These are phyloP conservation scores for Arabidopsis lyrata DNA, from an alignment of 441 rosid species.

Conservation along the genomic window DNA sequence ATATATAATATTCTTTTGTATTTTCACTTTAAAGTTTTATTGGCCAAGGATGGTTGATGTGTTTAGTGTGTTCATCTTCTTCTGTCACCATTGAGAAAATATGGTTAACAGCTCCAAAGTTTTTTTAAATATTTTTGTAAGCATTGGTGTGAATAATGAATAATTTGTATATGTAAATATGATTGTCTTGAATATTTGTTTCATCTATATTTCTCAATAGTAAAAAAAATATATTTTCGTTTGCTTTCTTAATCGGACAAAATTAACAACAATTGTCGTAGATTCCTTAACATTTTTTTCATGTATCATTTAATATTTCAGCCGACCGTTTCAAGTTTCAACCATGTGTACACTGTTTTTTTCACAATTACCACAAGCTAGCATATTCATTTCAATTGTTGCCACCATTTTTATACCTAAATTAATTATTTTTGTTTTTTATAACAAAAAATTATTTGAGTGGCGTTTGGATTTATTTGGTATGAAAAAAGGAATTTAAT, in stretches of 20 bases:
- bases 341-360: slow-evolving; percentile 31
- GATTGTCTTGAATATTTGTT: background rate
- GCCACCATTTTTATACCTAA: slow-evolving; percentile 12
- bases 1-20: slow-evolving; percentile 25
- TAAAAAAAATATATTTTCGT: no score
- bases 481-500: slow-evolving; percentile 11
- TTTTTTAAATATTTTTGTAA: background rate
- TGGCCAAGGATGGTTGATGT: background rate
- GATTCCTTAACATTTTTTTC: slow-evolving; percentile 1
- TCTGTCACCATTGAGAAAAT: slow-evolving; percentile 24
- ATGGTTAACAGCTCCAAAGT: background rate
- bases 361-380: slow-evolving; percentile 20
- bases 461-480: slow-evolving; percentile 44
- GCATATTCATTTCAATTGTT: background rate
- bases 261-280: background rate
- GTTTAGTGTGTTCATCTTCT: slow-evolving; percentile 16
- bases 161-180: background rate
- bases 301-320: slow-evolving; percentile 19
- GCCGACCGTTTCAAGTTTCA: slow-evolving; percentile 29
- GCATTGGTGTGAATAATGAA: background rate
- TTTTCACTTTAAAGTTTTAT: background rate
- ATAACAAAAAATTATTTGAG: background rate
- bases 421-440: background rate
- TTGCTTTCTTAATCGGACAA: background rate
- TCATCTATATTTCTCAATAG: background rate